A percentile compares a stretch with the other conserved stretches of the same genome.
These are phyloP conservation scores for Hsuehochloa calcarea DNA, from an alignment of 176 grass and related monocot genomes.

Conservation along the genomic window DNA sequence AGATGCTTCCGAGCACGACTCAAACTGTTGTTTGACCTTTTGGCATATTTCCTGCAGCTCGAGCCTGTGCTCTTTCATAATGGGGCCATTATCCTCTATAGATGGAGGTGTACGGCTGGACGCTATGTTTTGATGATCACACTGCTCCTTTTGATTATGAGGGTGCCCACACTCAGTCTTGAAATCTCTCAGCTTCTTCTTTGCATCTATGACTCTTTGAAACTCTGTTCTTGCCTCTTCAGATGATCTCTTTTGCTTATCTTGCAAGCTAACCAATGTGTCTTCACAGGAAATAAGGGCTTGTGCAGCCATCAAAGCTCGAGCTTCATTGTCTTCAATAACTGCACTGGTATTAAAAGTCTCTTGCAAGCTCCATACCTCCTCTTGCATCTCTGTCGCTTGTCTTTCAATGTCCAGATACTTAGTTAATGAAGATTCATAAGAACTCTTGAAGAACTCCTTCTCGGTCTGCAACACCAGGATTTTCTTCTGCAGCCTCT, in stretches of 20 bases:
- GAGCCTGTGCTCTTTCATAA: conserved; percentile 43
- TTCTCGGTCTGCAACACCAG: conserved; percentile 73
- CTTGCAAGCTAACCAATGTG: conserved; percentile 65
- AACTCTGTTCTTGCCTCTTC: conserved; percentile 61
- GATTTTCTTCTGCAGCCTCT: conserved; percentile 79
- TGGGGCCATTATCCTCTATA: conserved; percentile 13
- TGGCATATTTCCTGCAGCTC: conserved; percentile 51
- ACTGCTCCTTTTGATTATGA: conserved; percentile 14
- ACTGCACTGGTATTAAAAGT: conserved; percentile 51
- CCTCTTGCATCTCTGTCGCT: conserved; percentile 58
- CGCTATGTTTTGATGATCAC: conserved; percentile 26
- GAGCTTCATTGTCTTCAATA: conserved; percentile 89
- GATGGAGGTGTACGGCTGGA: not conserved
- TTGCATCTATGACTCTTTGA: conserved; percentile 48
- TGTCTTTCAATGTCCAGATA: conserved; percentile 81
- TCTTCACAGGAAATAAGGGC: conserved; percentile 85
- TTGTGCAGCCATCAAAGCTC: conserved; percentile 76
- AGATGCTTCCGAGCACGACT: conserved; percentile 39
- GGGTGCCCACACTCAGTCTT: conserved; percentile 46
- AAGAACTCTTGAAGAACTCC: conserved; percentile 80
- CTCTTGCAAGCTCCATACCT: conserved; percentile 80
- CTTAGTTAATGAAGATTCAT: conserved; percentile 53
- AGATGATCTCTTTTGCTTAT: conserved; percentile 49
- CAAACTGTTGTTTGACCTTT: conserved; percentile 56
- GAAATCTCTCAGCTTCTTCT: conserved; percentile 61